Evolutionary conservation across 2,329 filamentous ascomycete genomes (phyloP).

Genomic region (Fusarium brachygibbosum): DNA sequence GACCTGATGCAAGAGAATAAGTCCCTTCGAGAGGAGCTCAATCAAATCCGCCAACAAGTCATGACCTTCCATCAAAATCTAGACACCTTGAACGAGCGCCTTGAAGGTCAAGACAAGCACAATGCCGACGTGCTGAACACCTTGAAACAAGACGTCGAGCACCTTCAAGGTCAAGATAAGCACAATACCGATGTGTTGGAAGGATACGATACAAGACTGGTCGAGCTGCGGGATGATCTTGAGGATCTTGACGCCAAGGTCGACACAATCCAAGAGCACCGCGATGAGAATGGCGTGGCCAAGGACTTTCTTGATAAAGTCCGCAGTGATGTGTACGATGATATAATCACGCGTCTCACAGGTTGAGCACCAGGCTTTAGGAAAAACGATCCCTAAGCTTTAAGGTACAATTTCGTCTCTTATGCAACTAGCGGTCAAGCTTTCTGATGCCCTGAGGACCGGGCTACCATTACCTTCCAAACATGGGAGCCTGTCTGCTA

Average conservation of each 20-base stretch:
- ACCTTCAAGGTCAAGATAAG: constrained; percentile 15
- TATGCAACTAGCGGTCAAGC: no score
- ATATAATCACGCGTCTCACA: constrained; percentile 19
- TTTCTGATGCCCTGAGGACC: no score
- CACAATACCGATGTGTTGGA: constrained; percentile 13
- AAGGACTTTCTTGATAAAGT: constrained; percentile 21
- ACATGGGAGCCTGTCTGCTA: neutral
- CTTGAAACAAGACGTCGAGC: constrained; percentile 16
- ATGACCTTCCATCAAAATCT: constrained; percentile 6
- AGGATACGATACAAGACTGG: constrained; percentile 24
- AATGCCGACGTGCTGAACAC: constrained; percentile 3
- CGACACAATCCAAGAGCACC: constrained; percentile 24
- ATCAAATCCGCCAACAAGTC: constrained; percentile 4
- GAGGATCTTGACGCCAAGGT: constrained; percentile 33
- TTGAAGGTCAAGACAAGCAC: constrained; percentile 14
- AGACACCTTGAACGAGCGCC: constrained; percentile 5
- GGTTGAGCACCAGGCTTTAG: neutral
- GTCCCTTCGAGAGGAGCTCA: neutral
- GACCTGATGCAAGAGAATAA: constrained; percentile 8
- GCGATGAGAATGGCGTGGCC: constrained; percentile 23
- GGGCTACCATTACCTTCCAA: neutral
- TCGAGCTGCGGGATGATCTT: constrained; percentile 16
- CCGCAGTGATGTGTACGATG: constrained; percentile 21
- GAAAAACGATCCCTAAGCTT: no score
- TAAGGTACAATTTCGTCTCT: no score